These are phyloP conservation scores for Eimeria maxima DNA, from an alignment of 169 alveolate genomes.

Conservation along the genomic window DNA sequence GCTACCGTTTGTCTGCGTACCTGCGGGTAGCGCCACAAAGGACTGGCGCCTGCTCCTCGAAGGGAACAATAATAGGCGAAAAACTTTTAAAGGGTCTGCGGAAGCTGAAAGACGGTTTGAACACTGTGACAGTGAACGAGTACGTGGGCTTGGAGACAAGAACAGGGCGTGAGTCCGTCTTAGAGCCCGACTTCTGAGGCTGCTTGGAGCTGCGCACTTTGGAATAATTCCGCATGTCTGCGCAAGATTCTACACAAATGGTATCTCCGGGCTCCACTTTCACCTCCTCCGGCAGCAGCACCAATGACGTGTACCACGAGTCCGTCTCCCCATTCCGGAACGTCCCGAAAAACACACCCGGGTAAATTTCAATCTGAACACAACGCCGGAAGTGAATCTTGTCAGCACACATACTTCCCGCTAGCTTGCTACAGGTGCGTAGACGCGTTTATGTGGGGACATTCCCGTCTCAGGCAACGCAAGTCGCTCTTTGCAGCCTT, in stretches of 20 bases:
- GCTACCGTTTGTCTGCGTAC: slow-evolving; percentile 66
- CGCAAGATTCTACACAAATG: slow-evolving; percentile 15
- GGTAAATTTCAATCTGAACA: slow-evolving; percentile 64
- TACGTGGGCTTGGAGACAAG: slow-evolving; percentile 75
- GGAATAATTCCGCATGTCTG: slow-evolving; percentile 61
- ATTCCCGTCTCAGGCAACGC: no score
- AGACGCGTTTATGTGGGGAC: no score
- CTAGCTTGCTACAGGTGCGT: not conserved
- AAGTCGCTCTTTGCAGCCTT: not conserved
- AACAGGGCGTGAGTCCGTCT: slow-evolving; percentile 13
- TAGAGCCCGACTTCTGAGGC: slow-evolving; percentile 36
- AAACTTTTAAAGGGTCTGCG: slow-evolving; percentile 38
- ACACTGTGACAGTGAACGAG: slow-evolving; percentile 25
- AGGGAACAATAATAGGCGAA: slow-evolving; percentile 53
- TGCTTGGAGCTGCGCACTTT: slow-evolving; percentile 50
- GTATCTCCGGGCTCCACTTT: slow-evolving; percentile 59
- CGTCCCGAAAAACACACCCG: slow-evolving; percentile 65
- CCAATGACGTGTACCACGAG: slow-evolving; percentile 75
- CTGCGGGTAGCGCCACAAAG: slow-evolving; percentile 61
- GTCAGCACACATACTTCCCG: not conserved
- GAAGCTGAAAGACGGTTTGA: slow-evolving; percentile 20
- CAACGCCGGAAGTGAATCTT: not conserved
- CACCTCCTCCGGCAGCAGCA: slow-evolving; percentile 77
- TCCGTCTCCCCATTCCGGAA: slow-evolving; percentile 72
- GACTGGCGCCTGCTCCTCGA: slow-evolving; percentile 77